Conservation (phyloP, 1,284 basidiomycete species). For the Fistulinella cinereoalba region DNA sequence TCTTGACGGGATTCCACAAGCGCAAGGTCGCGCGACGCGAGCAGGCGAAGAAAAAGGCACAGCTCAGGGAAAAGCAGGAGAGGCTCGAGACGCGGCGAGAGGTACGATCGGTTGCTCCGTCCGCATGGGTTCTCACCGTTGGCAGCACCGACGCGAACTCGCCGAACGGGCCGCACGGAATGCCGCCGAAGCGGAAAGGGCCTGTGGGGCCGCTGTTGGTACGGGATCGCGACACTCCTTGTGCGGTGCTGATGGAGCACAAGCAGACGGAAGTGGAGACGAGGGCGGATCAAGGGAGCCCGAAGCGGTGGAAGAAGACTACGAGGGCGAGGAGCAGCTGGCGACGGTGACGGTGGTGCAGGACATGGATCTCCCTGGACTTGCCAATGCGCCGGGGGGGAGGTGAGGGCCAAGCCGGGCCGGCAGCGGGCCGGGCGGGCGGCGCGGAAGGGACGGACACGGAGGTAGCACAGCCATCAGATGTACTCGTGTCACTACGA, state of each 20-base stretch:
- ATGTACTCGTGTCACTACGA: conserved; percentile 33
- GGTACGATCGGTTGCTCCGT: conserved; percentile 41
- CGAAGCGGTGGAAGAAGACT: conserved; percentile 56
- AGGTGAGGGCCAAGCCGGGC: conserved; percentile 11
- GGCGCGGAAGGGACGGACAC: conserved; percentile 59
- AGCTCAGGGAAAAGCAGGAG: conserved; percentile 66
- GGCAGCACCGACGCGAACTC: conserved; percentile 64
- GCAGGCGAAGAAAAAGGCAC: conserved; percentile 62
- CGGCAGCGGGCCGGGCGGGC: conserved; percentile 57
- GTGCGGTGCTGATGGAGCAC: conserved; percentile 12
- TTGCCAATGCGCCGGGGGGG: conserved; percentile 35
- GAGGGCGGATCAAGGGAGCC: conserved; percentile 30
- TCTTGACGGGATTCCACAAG: conserved; percentile 84
- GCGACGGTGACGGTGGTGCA: conserved; percentile 81
- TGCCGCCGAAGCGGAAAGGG: conserved; percentile 64
- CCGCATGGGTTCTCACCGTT: conserved; percentile 15
- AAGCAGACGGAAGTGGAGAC: conserved; percentile 42
- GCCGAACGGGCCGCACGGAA: conserved; percentile 70
- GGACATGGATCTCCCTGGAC: conserved; percentile 68
- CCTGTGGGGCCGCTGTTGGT: conserved; percentile 60
- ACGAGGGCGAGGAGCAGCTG: conserved; percentile 71
- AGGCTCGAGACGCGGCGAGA: conserved; percentile 65
- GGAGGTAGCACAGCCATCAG: conserved; percentile 14
- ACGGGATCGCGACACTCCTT: conserved; percentile 9
- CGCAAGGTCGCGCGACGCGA: conserved; percentile 77